phyloP scores from a whole-genome alignment of 129 eudicot species.

The Mikania micrantha region DNA sequence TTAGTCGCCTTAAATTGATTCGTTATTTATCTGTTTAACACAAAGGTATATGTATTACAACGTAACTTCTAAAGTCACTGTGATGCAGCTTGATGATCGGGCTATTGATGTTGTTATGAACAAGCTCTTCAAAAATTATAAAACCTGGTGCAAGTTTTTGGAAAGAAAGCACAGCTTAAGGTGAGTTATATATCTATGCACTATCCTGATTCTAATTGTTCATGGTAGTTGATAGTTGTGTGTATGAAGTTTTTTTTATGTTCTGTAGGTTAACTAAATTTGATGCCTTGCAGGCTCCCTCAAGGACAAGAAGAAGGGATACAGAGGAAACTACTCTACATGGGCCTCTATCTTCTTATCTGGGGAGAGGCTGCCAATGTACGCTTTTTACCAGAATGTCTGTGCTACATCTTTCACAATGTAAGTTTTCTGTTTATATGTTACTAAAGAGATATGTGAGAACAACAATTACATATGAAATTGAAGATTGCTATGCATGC shows the following conservation, averaged over 20 bases:
- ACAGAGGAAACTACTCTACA: conserved; percentile 83
- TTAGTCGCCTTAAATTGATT: background rate
- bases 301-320: conserved; percentile 69
- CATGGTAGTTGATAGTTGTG: conserved; percentile 10
- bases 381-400: conserved; percentile 96
- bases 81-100: conserved; percentile 88
- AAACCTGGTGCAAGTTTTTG: conserved; percentile 95
- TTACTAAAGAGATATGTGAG: conserved; percentile 5
- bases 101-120: conserved; percentile 80
- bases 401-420: conserved; percentile 95
- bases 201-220: conserved; percentile 9
- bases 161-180: conserved; percentile 91
- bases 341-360: conserved; percentile 97
- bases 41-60: background rate
- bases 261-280: conserved; percentile 6
- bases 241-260: conserved; percentile 8
- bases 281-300: conserved; percentile 59
- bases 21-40: background rate
- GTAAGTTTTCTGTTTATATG: conserved; percentile 43
- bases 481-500: conserved; percentile 2
- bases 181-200: conserved; percentile 29
- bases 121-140: conserved; percentile 91
- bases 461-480: background rate
- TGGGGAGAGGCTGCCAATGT: conserved; percentile 99
- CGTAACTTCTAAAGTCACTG: conserved; percentile 17